Percentiles rank a stretch among this genome's conserved stretches.
Conservation (phyloP, 108 stramenopile genomes). For the Aurantiochytrium sp. region DNA sequence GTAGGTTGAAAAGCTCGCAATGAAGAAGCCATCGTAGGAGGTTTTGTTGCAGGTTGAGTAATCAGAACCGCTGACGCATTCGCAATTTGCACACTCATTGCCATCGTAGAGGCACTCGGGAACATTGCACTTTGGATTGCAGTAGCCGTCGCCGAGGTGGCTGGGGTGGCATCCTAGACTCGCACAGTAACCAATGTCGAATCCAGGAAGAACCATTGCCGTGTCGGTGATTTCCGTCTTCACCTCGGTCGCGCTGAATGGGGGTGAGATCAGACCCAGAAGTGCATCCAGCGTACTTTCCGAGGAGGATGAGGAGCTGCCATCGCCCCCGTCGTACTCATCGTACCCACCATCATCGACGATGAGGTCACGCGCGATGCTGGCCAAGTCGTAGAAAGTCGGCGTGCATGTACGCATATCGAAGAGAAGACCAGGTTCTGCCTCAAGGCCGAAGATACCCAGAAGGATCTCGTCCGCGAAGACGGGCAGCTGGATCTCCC, state of each 20-base stretch:
- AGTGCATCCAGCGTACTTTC: too few relatives aligned
- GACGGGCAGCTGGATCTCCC: background rate
- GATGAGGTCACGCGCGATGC: background rate
- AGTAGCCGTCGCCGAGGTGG: background rate
- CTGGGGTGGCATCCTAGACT: background rate
- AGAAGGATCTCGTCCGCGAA: background rate
- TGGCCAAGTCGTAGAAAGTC: background rate
- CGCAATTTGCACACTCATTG: background rate
- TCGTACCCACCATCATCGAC: background rate
- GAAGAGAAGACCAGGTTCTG: background rate
- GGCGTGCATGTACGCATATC: background rate
- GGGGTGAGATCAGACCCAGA: background rate
- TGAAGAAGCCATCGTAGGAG: background rate
- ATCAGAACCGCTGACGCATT: background rate
- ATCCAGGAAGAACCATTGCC: background rate
- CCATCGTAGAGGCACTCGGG: conserved; percentile 4
- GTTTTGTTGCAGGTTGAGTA: background rate
- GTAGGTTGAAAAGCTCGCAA: background rate
- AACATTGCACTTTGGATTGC: conserved; percentile 8
- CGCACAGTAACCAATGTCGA: background rate
- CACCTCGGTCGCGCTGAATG: background rate
- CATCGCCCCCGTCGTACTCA: too few relatives aligned
- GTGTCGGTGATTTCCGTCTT: background rate
- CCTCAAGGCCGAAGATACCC: background rate
- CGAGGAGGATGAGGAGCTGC: too few relatives aligned